Base-by-base conservation (phyloP, 2,329 filamentous ascomycete genomes). In the Phialophora chinensis region DNA sequence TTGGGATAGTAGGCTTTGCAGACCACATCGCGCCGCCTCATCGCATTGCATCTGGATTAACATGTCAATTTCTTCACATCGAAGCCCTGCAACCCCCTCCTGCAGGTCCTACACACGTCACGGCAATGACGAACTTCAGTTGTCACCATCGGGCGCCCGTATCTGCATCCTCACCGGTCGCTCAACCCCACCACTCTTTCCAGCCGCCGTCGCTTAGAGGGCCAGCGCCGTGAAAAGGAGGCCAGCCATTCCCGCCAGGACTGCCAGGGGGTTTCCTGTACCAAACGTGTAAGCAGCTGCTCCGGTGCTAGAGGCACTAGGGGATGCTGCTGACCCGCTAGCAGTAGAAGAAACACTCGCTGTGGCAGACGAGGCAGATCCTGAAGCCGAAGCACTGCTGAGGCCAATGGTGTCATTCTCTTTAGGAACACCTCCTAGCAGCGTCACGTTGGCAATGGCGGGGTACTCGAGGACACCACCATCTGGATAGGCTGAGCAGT, bases 401-500 rank as follows among this genome's bases (percentile, higher is more conserved):
- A 55, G 35, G 10, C 54, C 60, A 33, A 44, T 27, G 2, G 61
- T 67, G 20, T 56, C 61, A 57, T 65, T 65, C 29, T 62, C 65
- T 47, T 67, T 69, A 10, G 49, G 65, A 7, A 62, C 61, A 14
- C 56, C 52, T 20, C 56, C 58, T 17, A 62, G 59, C 27, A 66
- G 50, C 14, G 68, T 64, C 3, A 44, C 66, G 27, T 70, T 70
- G 31, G 59, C 68, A 31, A 68, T 60, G 17, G 33, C 57, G 8
- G 67, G 67, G 20, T 53, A 52, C 8, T 47, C 11, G 38, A 56
- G 60, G 11, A 61, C 31, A 3, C 66, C 66, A n/a, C 59, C 35
- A 31, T 66, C 44, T 17, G 65, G 65, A 47, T 69, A 69, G 35
- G 62, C 62, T 8, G 68, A 65, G 57, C 68, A 70, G 53, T 57